Evolutionary conservation across 2,329 filamentous ascomycete species (phyloP), one percentile per base, ranked within the genome.

Genomic region (Penicillium fuscoglaucum): DNA sequence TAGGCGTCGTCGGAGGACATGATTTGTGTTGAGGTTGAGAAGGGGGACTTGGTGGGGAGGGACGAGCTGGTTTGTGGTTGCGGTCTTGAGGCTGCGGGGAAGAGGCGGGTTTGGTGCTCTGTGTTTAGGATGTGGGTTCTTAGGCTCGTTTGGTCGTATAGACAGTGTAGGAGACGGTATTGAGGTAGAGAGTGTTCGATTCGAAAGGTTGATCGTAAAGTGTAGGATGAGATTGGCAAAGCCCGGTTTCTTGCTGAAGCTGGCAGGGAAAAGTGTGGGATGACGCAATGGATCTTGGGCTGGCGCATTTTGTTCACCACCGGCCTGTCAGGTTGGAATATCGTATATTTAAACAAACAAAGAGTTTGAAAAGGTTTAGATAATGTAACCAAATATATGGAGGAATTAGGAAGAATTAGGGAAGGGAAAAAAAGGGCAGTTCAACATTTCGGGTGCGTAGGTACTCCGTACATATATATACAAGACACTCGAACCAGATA

Each of bases 1-100:
- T 96, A 97, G 61, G 90, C 89, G 61, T 90, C 86, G 81, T 96
- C 91, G 54, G 87, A 88, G 19, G 78, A 72, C 78, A 80, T 80
- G 57, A 61, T 70, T 58, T 61, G 61, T 28, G 56, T 35, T 43
- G 61, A 52, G 12, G 58, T 63, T 55, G 61, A 64, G 54, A 63
- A 66, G 35, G 40, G 15, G 17, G 55, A 31, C n/a, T 51, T 28
- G 26, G 17, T 46, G 46, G 55, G 56, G 49, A 46, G 57, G 44
- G 59, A 54, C 47, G 33, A 37, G 45, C 45, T 39, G 43, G 43
- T 33, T 21, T 46, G 47, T 39, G 41, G 47, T 46, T 40, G 57
- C 19, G 28, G 60, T 37, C 40, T 57, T 56, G 21, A 31, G 21
- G 52, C 35, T 57, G 59, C 46, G 59, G 61, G 57, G 59, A 53